These are phyloP conservation scores for Boletus sp. DNA, from an alignment of 768 basidiomycete genomes.

Conservation along the genomic window DNA sequence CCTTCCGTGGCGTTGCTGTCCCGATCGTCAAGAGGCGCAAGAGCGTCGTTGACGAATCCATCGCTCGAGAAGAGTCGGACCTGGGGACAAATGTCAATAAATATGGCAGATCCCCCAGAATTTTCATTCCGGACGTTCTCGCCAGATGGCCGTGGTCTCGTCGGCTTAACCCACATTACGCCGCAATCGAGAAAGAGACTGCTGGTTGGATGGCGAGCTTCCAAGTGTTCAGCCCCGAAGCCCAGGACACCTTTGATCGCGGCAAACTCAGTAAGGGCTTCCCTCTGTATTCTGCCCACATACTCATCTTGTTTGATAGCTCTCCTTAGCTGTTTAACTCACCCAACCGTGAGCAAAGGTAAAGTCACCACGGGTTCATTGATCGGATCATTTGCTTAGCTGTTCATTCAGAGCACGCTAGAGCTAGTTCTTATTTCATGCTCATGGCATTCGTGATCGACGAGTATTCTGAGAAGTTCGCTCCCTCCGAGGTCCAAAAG, in stretches of 20 bases:
- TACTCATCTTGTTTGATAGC: background rate
- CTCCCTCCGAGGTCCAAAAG: constrained; percentile 28
- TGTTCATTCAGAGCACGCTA: too few species aligned
- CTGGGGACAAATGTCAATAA: too few species aligned
- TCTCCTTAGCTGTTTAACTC: constrained; percentile 9
- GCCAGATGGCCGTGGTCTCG: constrained; percentile 20
- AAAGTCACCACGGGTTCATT: constrained; percentile 22
- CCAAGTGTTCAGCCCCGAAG: constrained; percentile 8
- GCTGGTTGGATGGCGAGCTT: constrained; percentile 11
- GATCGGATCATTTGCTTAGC: too few species aligned
- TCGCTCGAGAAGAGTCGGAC: too few species aligned
- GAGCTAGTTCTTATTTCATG: constrained; percentile 28
- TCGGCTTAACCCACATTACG: constrained; percentile 9
- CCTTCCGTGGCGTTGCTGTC: too few species aligned
- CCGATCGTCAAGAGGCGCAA: background rate
- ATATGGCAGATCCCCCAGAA: background rate
- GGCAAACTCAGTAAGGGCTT: background rate
- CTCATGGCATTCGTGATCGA: constrained; percentile 51
- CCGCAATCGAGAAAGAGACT: constrained; percentile 8
- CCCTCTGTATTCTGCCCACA: too few species aligned
- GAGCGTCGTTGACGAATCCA: background rate
- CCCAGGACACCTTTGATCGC: constrained; percentile 12
- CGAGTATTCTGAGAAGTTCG: constrained; percentile 46
- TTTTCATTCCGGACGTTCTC: constrained; percentile 18
- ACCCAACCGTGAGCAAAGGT: constrained; percentile 15